phyloP scores from a whole-genome alignment of 306 rosid genomes.

The Ormosia semicastrata region DNA sequence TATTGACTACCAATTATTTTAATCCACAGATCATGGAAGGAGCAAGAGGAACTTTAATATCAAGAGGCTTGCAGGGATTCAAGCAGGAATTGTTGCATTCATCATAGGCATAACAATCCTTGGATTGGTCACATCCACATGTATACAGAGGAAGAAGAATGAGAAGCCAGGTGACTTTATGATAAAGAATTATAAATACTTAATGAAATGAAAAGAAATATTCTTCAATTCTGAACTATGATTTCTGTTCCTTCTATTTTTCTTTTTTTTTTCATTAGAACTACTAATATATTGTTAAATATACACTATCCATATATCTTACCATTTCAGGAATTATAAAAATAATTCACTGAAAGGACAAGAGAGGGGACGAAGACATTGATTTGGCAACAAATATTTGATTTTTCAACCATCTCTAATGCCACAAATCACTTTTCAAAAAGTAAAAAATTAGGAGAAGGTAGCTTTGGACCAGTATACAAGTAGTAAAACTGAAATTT shows the following conservation, averaged over 20 bases:
- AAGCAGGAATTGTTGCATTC: background rate
- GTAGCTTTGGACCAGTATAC: background rate
- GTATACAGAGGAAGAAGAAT: background rate
- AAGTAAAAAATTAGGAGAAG: background rate
- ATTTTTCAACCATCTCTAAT: background rate
- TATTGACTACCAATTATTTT: background rate
- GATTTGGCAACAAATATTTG: background rate
- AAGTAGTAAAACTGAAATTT: background rate
- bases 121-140: background rate
- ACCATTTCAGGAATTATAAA: background rate
- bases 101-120: background rate
- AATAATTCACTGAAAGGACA: background rate
- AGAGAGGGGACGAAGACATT: background rate
- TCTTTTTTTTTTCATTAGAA: background rate
- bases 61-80: background rate
- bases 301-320: background rate
- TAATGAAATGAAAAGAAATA: background rate
- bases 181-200: no score
- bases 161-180: background rate
- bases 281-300: background rate
- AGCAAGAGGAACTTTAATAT: background rate
- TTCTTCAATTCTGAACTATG: background rate
- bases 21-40: background rate
- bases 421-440: background rate
- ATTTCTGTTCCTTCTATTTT: background rate